A percentile compares a stretch with the other conserved stretches of the same genome.
These are phyloP conservation scores for Lanmaoa rubissima DNA, from an alignment of 768 basidiomycete genomes.

Conservation along the genomic window DNA sequence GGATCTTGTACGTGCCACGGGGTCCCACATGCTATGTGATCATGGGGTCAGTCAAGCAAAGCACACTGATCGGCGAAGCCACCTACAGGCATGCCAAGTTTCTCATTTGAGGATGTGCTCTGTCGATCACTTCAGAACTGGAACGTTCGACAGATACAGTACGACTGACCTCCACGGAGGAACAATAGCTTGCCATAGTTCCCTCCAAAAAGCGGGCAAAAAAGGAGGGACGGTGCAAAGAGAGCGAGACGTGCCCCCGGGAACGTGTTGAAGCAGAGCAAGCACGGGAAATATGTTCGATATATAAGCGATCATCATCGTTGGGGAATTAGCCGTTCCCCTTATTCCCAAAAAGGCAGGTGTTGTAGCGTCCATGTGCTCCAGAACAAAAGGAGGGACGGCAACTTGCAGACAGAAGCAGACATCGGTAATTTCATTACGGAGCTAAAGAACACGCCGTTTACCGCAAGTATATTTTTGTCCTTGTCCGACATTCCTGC, in stretches of 20 bases:
- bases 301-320: constrained; percentile 6
- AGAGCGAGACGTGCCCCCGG: neutral
- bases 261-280: constrained; percentile 2
- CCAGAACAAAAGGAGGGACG: constrained; percentile 26
- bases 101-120: constrained; percentile 26
- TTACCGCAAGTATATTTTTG: neutral
- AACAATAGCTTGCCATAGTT: constrained; percentile 27
- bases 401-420: constrained; percentile 10
- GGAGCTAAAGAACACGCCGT: constrained; percentile 15
- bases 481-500: neutral
- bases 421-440: constrained; percentile 12
- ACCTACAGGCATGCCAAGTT: constrained; percentile 15
- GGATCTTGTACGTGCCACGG: constrained; percentile 59
- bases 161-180: constrained; percentile 29
- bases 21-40: constrained; percentile 30
- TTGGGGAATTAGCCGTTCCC: constrained; percentile 11
- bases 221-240: neutral
- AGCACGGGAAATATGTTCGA: constrained; percentile 8
- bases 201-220: neutral
- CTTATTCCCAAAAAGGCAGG: constrained; percentile 33
- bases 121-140: constrained; percentile 14
- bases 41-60: neutral
- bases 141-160: neutral
- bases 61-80: neutral
- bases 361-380: constrained; percentile 26